Evolutionary conservation across 2,329 filamentous ascomycete species (phyloP).

Genomic region (Albophoma yamanashiensis): DNA sequence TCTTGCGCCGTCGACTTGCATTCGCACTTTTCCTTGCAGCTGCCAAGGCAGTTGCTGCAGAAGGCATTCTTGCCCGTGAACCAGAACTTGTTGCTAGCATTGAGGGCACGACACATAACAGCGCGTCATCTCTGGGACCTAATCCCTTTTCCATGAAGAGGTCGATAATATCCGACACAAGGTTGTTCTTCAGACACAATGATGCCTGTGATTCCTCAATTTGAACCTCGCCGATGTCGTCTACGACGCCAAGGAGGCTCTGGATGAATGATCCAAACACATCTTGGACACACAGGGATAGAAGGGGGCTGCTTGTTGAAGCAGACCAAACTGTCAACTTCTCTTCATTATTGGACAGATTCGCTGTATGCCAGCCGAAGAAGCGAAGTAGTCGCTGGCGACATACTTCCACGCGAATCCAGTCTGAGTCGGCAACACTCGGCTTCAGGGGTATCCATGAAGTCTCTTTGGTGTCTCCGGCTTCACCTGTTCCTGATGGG

Average conservation of each 20-base stretch:
- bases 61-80: background rate
- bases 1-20: background rate
- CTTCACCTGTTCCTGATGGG: background rate
- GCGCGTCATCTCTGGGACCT: background rate
- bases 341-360: background rate
- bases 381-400: background rate
- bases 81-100: background rate
- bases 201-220: background rate
- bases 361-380: background rate
- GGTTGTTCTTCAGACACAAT: background rate
- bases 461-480: background rate
- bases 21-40: background rate
- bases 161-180: background rate
- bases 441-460: background rate
- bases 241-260: background rate
- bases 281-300: background rate
- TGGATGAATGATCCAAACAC: background rate
- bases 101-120: background rate
- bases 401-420: background rate
- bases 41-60: background rate
- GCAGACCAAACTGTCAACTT: background rate
- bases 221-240: background rate
- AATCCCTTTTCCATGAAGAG: background rate
- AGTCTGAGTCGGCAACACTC: no score
- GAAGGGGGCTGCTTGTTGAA: background rate